Base-by-base conservation (phyloP, 2,329 filamentous ascomycete genomes). In the Xylariaceae sp. region DNA sequence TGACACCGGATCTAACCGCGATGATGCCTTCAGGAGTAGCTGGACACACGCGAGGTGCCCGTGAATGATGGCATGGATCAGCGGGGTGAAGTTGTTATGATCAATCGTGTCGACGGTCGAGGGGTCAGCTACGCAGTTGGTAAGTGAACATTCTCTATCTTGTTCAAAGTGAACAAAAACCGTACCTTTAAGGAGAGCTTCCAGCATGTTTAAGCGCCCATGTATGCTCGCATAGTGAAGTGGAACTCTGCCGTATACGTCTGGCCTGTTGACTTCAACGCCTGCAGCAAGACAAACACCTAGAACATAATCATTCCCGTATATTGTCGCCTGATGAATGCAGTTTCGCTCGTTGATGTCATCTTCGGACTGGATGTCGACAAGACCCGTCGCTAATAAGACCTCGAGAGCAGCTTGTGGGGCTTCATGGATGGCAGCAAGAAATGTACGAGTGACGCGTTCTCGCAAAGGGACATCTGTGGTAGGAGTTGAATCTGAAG, bases 291-390 rank as follows among this genome's bases (percentile, higher is more conserved):
- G 78, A 3, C 89, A 92, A 64, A 88, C 86, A 54, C 84, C 78
- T 60, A 97, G 78, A 35, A 97, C 89, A 66, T 89, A 87, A 8
- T 83, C 77, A 68, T 92, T 92, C 17, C 92, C 92, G 62, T 95
- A 96, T 55, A 97, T 97, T 0, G 92, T 88, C n/a, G 94, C 90
- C 75, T 97, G 94, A 68, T 99, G 94, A 51, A 99, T 80, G 70
- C 92, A 96, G 69, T 97, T 99, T 47, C 94, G 84, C 76, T 97
- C 93, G 69, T 97, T 99, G 73, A 99, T 97, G 69, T 97, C 92
- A 72, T 99, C 94, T 68, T 96, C 91, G 0, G 92, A 94, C 69
- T 91, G 87, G n/a, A 97, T 82, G 72, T 97, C 88, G 39, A 99
- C 90, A 23, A 94, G 77, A 0, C 85, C 85, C 2, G 92, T 96